A percentile compares a stretch with the other conserved stretches of the same genome.
These are phyloP conservation scores for Solanum chmielewskii DNA, from an alignment of 257 asterid species.

Conservation along the genomic window DNA sequence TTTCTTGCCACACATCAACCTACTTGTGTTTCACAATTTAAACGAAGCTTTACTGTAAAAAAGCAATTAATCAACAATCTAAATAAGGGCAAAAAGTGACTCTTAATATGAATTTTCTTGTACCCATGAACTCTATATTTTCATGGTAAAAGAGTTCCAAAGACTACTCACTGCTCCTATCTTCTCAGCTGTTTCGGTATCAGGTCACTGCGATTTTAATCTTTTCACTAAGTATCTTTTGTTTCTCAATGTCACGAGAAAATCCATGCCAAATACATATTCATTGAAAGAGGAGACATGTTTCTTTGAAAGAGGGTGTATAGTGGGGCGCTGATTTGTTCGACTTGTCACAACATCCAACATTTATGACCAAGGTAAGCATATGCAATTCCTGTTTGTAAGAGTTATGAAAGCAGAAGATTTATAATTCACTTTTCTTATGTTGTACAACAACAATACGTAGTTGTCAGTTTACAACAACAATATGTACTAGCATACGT, in stretches of 20 bases:
- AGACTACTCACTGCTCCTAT: no score
- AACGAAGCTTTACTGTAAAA: no score
- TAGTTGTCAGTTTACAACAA: neutral
- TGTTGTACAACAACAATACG: neutral
- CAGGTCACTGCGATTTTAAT: no score
- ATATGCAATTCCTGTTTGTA: slow-evolving; percentile 86
- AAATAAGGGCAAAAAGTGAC: no score
- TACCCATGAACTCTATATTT: no score
- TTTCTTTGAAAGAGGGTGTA: slow-evolving; percentile 71
- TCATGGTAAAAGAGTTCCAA: no score
- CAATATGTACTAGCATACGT: no score
- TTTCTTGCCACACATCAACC: no score
- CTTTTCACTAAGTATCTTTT: neutral
- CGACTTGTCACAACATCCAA: slow-evolving; percentile 39
- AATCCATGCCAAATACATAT: slow-evolving; percentile 26
- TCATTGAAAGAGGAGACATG: slow-evolving; percentile 69
- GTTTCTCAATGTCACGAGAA: slow-evolving; percentile 19
- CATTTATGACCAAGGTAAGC: slow-evolving; percentile 82
- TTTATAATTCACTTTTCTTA: slow-evolving; percentile 6
- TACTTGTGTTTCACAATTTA: no score
- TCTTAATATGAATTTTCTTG: no score
- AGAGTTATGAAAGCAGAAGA: slow-evolving; percentile 71
- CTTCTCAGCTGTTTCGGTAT: no score
- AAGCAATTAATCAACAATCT: no score
- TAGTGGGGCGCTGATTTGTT: slow-evolving; percentile 50